These are phyloP conservation scores for Penicillium verrucosum DNA, from an alignment of 2,329 filamentous ascomycete species.

Conservation along the genomic window DNA sequence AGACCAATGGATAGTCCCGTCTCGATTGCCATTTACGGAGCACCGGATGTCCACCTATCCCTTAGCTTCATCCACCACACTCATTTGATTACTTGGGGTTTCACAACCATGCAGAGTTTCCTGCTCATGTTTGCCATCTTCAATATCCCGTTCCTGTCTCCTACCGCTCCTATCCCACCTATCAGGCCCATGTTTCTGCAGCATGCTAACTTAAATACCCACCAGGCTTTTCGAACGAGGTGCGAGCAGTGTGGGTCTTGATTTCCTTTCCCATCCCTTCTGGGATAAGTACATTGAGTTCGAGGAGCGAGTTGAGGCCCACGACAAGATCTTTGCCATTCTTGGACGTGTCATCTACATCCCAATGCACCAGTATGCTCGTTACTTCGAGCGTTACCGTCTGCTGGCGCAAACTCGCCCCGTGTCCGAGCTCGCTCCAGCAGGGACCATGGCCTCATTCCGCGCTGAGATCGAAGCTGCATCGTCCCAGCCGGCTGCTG, in stretches of 20 bases:
- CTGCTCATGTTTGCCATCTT: constrained; percentile 42
- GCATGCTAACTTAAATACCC: constrained; percentile 40
- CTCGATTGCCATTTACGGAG: constrained; percentile 34
- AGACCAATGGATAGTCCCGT: constrained; percentile 30
- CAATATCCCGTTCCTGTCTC: constrained; percentile 35
- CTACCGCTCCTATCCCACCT: constrained; percentile 31
- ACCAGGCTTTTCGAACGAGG: constrained; percentile 87
- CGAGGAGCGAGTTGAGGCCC: constrained; percentile 81
- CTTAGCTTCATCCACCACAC: constrained; percentile 32
- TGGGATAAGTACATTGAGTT: constrained; percentile 99
- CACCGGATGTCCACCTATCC: constrained; percentile 26
- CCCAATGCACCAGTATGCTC: constrained; percentile 91
- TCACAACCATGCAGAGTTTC: constrained; percentile 36
- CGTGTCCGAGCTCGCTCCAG: constrained; percentile 66
- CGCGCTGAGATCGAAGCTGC: constrained; percentile 65
- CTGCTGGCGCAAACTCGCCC: constrained; percentile 70
- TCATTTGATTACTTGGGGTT: constrained; percentile 38
- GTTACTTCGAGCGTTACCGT: constrained; percentile 90
- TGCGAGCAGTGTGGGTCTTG: constrained; percentile 77
- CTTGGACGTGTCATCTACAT: constrained; percentile 79
- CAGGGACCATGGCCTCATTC: constrained; percentile 66
- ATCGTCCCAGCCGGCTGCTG: constrained; percentile 41
- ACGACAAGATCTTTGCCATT: constrained; percentile 81
- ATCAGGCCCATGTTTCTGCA: constrained; percentile 10
- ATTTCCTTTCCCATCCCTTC: constrained; percentile 92